Evolutionary conservation across 2,329 filamentous ascomycete genomes (phyloP), one percentile per base, ranked within the genome.

Genomic region (Paraphaeosphaeria sporulosa): DNA sequence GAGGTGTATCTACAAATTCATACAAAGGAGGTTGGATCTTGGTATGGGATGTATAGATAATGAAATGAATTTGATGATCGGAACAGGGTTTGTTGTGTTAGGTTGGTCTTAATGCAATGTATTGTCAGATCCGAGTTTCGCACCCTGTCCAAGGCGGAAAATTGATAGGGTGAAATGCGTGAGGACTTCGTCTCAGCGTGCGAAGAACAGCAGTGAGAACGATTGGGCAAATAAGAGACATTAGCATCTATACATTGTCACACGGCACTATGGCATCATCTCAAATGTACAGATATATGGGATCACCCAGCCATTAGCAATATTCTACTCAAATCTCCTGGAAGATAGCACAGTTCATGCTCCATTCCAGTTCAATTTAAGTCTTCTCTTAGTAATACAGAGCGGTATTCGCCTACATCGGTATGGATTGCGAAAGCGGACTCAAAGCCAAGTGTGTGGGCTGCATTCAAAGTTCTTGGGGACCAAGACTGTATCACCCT

Each of bases 401-500:
- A n/a, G n/a, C n/a, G n/a, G n/a, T n/a, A n/a, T n/a, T n/a, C n/a
- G n/a, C n/a, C n/a, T n/a, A n/a, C n/a, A n/a, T n/a, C n/a, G n/a
- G n/a, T n/a, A n/a, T n/a, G n/a, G n/a, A n/a, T n/a, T n/a, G n/a
- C n/a, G n/a, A n/a, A n/a, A n/a, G n/a, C n/a, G n/a, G n/a, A n/a
- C n/a, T n/a, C n/a, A n/a, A n/a, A n/a, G n/a, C n/a, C n/a, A n/a
- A n/a, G n/a, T n/a, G n/a, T n/a, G n/a, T n/a, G n/a, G n/a, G n/a
- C n/a, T n/a, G 43, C 43, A 6, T 32, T 43, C 15, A n/a, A 17
- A 0, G 17, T 19, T 2, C 51, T 53, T 7, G 19, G 46, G n/a
- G 40, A 58, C 15, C 17, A 13, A 6, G 36, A 40, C 12, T 3
- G 38, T 0, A 56, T 68, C 13, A 47, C 61, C 0, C 3, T 57